phyloP scores from a whole-genome alignment of 352 stramenopile species.

The Phytophthora citrophthora region DNA sequence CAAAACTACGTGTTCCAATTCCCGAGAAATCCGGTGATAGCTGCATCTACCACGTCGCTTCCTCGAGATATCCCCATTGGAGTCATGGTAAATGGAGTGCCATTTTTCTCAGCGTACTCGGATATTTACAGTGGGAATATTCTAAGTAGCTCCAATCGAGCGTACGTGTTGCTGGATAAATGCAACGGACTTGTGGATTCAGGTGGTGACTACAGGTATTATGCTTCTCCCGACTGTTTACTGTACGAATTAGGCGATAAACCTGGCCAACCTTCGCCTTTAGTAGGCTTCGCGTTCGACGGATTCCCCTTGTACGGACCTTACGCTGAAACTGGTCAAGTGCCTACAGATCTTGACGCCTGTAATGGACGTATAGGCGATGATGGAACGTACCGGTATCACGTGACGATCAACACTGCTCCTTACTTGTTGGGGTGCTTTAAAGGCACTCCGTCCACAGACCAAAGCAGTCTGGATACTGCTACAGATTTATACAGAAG shows the following conservation, averaged over 20 bases:
- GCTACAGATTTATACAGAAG: conserved; percentile 49
- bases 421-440: conserved; percentile 81
- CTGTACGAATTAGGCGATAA: conserved; percentile 49
- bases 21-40: conserved; percentile 46
- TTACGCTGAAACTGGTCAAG: conserved; percentile 52
- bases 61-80: conserved; percentile 54
- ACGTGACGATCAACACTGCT: conserved; percentile 45
- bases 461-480: conserved; percentile 16
- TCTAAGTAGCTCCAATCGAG: conserved; percentile 42
- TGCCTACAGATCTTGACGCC: conserved; percentile 59
- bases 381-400: conserved; percentile 75
- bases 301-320: conserved; percentile 79
- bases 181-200: conserved; percentile 73
- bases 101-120: conserved; percentile 60
- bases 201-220: conserved; percentile 78
- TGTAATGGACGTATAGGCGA: conserved; percentile 73
- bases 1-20: conserved; percentile 79
- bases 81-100: conserved; percentile 78
- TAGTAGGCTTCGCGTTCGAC: conserved; percentile 79
- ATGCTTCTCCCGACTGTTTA: conserved; percentile 71
- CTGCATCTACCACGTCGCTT: conserved; percentile 32
- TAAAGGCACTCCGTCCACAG: conserved; percentile 32
- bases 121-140: conserved; percentile 48
- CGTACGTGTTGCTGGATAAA: conserved; percentile 62
- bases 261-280: conserved; percentile 44